phyloP scores from a whole-genome alignment of 352 stramenopile genomes.

The Pseudoperonospora humuli region DNA sequence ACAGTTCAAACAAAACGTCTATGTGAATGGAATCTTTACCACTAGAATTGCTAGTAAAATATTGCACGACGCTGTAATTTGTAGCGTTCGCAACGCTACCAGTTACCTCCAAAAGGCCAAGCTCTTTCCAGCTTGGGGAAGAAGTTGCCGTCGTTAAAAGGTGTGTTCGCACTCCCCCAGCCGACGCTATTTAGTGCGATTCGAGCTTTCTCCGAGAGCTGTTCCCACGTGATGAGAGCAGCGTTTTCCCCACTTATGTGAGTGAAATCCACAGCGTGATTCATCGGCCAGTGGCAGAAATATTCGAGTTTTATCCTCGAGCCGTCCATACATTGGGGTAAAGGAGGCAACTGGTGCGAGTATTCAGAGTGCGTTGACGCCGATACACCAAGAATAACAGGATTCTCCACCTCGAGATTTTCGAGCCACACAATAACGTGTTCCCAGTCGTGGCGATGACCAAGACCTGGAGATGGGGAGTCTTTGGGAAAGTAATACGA shows the following conservation, averaged over 20 bases:
- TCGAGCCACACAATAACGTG: conserved; percentile 18
- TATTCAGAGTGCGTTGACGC: conserved; percentile 2
- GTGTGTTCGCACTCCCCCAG: conserved; percentile 8
- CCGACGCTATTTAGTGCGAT: conserved; percentile 2
- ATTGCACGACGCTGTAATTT: too few relatives aligned
- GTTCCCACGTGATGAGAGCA: conserved; percentile 14
- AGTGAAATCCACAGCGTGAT: conserved; percentile 6
- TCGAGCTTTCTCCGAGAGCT: conserved; percentile 13
- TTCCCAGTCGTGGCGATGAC: conserved; percentile 18
- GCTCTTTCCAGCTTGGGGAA: conserved; percentile 1
- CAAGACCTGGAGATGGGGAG: background rate
- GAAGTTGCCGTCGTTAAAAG: conserved; percentile 12
- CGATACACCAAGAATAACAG: conserved; percentile 8
- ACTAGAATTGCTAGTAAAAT: too few relatives aligned
- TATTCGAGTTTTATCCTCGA: conserved; percentile 11
- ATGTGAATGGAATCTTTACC: too few relatives aligned
- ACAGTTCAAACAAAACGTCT: too few relatives aligned
- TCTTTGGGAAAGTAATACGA: conserved; percentile 18
- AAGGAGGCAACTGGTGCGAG: conserved; percentile 3
- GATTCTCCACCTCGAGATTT: conserved; percentile 3
- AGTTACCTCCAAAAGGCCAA: too few relatives aligned
- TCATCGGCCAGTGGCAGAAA: background rate
- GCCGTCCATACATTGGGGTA: conserved; percentile 1
- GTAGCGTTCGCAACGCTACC: too few relatives aligned
- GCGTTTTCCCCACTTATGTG: conserved; percentile 5